A percentile compares a stretch with the other conserved stretches of the same genome.
These are phyloP conservation scores for Takakia lepidozioides DNA, from an alignment of 225 moss, liverwort and hornwort genomes.

Conservation along the genomic window DNA sequence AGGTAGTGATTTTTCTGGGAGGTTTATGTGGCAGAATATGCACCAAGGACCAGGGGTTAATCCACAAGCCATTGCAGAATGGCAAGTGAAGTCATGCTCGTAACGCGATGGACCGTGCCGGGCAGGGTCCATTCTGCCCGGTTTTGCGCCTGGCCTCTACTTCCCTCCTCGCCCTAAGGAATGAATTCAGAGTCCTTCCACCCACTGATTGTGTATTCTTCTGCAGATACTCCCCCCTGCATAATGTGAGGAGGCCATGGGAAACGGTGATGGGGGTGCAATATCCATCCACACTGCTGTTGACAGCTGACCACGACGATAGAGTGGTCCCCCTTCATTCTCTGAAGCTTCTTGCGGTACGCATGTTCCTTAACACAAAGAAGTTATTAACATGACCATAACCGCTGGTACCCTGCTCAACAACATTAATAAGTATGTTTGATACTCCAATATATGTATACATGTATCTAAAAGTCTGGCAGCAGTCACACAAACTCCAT, in stretches of 20 bases:
- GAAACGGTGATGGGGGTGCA: constrained; percentile 36
- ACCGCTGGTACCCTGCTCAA: too few species aligned
- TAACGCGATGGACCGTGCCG: neutral
- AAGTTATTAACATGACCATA: too few species aligned
- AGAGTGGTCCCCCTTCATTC: constrained; percentile 54
- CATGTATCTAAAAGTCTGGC: too few species aligned
- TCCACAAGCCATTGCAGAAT: neutral
- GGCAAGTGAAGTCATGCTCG: neutral
- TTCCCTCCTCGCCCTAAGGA: too few species aligned
- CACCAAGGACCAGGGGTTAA: too few species aligned
- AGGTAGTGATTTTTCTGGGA: too few species aligned
- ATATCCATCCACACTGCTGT: constrained; percentile 47
- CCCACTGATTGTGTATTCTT: neutral
- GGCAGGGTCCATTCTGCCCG: too few species aligned
- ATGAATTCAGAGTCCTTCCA: neutral
- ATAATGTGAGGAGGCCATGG: constrained; percentile 50
- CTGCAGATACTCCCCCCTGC: constrained; percentile 38
- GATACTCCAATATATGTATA: too few species aligned
- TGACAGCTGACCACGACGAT: constrained; percentile 54
- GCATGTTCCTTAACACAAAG: too few species aligned
- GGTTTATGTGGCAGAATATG: too few species aligned
- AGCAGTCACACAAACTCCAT: constrained; percentile 2
- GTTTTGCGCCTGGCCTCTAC: too few species aligned
- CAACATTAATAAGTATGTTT: too few species aligned
- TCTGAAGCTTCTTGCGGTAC: constrained; percentile 49